Evolutionary conservation across 1,284 basidiomycete species (phyloP), one percentile per base, ranked within the genome.

Genomic region (Rhodotorula sp.): DNA sequence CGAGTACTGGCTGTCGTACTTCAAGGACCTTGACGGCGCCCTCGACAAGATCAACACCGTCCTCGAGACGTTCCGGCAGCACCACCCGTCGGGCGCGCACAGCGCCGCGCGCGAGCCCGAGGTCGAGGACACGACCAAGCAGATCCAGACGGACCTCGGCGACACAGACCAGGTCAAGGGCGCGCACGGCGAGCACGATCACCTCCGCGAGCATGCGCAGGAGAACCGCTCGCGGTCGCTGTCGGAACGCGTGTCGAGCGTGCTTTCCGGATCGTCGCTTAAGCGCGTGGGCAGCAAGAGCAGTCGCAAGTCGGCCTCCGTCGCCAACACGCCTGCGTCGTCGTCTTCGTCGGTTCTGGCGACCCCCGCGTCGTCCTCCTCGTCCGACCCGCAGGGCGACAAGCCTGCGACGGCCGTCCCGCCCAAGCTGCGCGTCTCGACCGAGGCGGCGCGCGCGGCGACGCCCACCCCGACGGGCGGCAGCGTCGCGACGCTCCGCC

Each of bases 1-100:
- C 81, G 94, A 92, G 22, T 97, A 96, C 82, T 94, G 92, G 82
- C 93, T 94, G 80, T 92, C 93, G 22, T 96, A 95, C 80, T 95
- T 97, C 81, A 88, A 89, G 74, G 88, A 94, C 81, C 85, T 92
- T 60, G 84, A 89, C 19, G 84, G 82, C 44, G 91, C 92, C 1
- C 85, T 93, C 67, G 88, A 90, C 58, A 87, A 90, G 79, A 92
- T 97, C 70, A 88, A 90, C 50, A 87, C 89, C 69, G 87, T 87
- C 17, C 86, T 95, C 50, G 61, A 76, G 29, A 55, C 85, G 86
- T 64, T 83, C 84, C 46, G 85, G 15, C 51, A 46, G 13, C 44
- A 44, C 7, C 75, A 69, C 37, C 70, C 68, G 17, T 67, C 74
- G 22, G 51, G 39, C 3, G 27, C 17, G n/a, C n/a, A 22, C 44